Evolutionary conservation across 2,329 filamentous ascomycete species (phyloP).

Genomic region (Aphanocladium album): DNA sequence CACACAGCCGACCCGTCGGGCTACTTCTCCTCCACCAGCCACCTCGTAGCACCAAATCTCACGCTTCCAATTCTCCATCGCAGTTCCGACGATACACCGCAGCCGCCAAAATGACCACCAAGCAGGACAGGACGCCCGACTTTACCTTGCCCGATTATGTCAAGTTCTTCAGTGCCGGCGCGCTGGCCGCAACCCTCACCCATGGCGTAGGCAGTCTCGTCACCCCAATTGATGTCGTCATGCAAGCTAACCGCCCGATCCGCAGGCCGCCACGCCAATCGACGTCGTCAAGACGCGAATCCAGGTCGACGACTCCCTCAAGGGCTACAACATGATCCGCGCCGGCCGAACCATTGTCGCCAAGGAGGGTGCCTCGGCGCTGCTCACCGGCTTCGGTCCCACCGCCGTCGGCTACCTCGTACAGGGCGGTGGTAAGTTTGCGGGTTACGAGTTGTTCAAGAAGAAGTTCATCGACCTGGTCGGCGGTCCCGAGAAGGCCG

Average conservation of each 20-base stretch:
- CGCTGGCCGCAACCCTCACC: conserved; percentile 46
- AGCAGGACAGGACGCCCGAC: conserved; percentile 29
- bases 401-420: conserved; percentile 85
- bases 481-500: conserved; percentile 45
- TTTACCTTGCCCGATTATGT: conserved; percentile 41
- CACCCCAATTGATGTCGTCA: neutral
- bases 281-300: conserved; percentile 85
- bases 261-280: conserved; percentile 48
- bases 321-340: conserved; percentile 77
- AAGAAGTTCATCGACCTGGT: conserved; percentile 71
- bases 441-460: conserved; percentile 93
- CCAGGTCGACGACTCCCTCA: conserved; percentile 80
- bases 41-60: neutral
- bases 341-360: conserved; percentile 73
- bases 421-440: conserved; percentile 86
- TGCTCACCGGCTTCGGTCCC: conserved; percentile 79
- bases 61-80: neutral
- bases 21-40: neutral
- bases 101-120: conserved; percentile 20
- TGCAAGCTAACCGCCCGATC: neutral
- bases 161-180: conserved; percentile 50
- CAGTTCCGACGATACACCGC: neutral
- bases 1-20: neutral
- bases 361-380: conserved; percentile 72
- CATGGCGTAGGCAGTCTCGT: conserved; percentile 38